Evolutionary conservation across 2,329 filamentous ascomycete species (phyloP), one percentile per base, ranked within the genome.

Genomic region (Plectosphaerella cucumerina): DNA sequence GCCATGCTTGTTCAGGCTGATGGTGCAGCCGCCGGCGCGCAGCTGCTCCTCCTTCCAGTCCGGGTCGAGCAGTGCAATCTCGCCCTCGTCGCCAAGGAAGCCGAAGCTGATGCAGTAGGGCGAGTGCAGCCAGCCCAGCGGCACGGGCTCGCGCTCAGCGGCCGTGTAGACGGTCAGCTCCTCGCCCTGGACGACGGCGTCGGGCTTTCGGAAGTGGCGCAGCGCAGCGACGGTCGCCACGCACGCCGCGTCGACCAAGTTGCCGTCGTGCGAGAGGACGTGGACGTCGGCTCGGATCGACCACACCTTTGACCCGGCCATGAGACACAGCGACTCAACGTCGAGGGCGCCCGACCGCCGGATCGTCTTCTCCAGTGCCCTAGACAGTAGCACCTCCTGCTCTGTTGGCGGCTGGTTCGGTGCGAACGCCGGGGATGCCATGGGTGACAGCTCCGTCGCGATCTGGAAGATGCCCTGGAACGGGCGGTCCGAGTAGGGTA

Each of bases 381-480:
- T 86, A 10, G 92, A 91, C 23, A 97, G 83, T 41, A 96, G 81
- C 3, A 92, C 79, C 71, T 97, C 94, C 50, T 87, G 81, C 61
- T 95, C 89, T 56, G 87, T 92, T 8, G 26, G 26, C 45, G 88
- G 87, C 49, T 90, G 82, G 68, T 89, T 90, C 59, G 88, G 82
- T 69, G 97, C 92, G 70, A 96, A 96, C 33, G 89, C 86, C 14
- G 94, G 91, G 44, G 90, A 91, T 23, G 89, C 87, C 86, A 97
- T 95, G 46, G 93, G 90, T 56, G 88, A 90, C 61, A 99, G 83
- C 68, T 97, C 94, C 50, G 92, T 89, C 49, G 86, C 81, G 65
- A 97, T 97, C 60, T 86, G 91, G 75, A 97, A 97, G 68, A 96
- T 82, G 67, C 94, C 94, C 67, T 97, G 94, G 65, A 96, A 96